These are phyloP conservation scores for Marsdenia floribunda DNA, from an alignment of 257 asterid species.

Conservation along the genomic window DNA sequence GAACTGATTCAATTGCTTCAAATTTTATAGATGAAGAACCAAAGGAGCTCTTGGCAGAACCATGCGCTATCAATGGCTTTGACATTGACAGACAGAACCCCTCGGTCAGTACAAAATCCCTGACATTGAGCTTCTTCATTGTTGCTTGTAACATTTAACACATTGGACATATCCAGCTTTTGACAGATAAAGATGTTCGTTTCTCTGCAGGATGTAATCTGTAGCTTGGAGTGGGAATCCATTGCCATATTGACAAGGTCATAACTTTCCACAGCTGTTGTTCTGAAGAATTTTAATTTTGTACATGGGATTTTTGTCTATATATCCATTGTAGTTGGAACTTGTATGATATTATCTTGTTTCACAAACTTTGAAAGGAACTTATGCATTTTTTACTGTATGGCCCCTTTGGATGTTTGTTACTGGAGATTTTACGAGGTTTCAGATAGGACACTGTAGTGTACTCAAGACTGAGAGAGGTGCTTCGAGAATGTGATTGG, in stretches of 20 bases:
- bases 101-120: slow-evolving; percentile 40
- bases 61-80: slow-evolving; percentile 89
- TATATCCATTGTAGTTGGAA: neutral
- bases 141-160: neutral
- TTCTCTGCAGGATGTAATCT: slow-evolving; percentile 64
- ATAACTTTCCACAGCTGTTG: slow-evolving; percentile 10
- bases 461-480: neutral
- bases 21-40: slow-evolving; percentile 62
- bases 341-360: neutral
- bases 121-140: neutral
- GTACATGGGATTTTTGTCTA: neutral
- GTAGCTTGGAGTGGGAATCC: slow-evolving; percentile 98
- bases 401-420: neutral
- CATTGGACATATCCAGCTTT: neutral
- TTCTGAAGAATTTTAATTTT: neutral
- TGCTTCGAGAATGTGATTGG: too few species aligned
- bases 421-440: neutral
- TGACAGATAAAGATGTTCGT: neutral
- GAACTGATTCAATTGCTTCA: slow-evolving; percentile 16
- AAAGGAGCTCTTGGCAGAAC: slow-evolving; percentile 75
- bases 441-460: neutral
- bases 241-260: slow-evolving; percentile 65
- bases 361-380: neutral
- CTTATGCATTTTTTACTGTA: too few species aligned
- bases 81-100: slow-evolving; percentile 84